Percentiles rank a stretch among this genome's conserved stretches.
Conservation (phyloP, 1,139 yeast species). For the Diutina rugosa region DNA sequence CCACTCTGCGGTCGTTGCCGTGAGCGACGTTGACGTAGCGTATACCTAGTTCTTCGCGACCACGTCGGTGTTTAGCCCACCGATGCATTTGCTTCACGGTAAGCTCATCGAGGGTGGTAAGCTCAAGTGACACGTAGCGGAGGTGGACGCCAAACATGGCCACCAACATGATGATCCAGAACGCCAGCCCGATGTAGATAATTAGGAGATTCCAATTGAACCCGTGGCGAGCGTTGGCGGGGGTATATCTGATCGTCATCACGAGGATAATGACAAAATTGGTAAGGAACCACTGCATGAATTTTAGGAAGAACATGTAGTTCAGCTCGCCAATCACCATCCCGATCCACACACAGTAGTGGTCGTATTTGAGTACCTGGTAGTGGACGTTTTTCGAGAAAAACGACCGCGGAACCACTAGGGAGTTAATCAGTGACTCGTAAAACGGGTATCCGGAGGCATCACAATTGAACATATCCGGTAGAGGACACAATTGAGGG, state of each 20-base stretch:
- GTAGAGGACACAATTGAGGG: slow-evolving; percentile 14
- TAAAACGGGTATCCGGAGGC: slow-evolving; percentile 47
- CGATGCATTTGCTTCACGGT: slow-evolving; percentile 11
- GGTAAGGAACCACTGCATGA: slow-evolving; percentile 19
- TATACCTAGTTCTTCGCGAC: slow-evolving; percentile 16
- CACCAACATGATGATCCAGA: slow-evolving; percentile 29
- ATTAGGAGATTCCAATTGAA: slow-evolving; percentile 36
- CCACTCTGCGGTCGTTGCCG: slow-evolving; percentile 16
- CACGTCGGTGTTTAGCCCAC: slow-evolving; percentile 5
- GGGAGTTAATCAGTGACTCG: slow-evolving; percentile 41
- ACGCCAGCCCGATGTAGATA: slow-evolving; percentile 21
- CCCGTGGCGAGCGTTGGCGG: slow-evolving; percentile 7
- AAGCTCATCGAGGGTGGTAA: slow-evolving; percentile 33
- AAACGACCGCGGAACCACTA: slow-evolving; percentile 41
- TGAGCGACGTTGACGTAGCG: slow-evolving; percentile 19
- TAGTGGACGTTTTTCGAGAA: slow-evolving; percentile 34
- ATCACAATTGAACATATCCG: slow-evolving; percentile 45
- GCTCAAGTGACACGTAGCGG: slow-evolving; percentile 24
- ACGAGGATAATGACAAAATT: slow-evolving; percentile 16
- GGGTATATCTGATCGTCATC: neutral
- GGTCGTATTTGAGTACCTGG: slow-evolving; percentile 52
- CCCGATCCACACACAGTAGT: slow-evolving; percentile 56
- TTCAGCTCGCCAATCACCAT: slow-evolving; percentile 42
- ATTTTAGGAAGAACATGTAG: slow-evolving; percentile 39
- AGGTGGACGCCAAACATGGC: slow-evolving; percentile 24